Evolutionary conservation across 495 filamentous ascomycete species (phyloP).

Genomic region (Hypoxylon fuscum): DNA sequence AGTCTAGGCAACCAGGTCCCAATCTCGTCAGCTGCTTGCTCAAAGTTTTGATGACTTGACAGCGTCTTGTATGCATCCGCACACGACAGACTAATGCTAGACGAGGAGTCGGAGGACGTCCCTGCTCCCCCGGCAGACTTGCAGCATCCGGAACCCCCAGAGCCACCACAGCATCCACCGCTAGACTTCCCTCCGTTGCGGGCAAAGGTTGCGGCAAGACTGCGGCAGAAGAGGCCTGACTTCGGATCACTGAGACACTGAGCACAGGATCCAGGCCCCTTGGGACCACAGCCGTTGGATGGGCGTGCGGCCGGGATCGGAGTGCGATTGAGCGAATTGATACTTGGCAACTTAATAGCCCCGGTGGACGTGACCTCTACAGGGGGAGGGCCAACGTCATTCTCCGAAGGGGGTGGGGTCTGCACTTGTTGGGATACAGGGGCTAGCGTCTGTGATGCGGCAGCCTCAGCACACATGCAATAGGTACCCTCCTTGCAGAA

Average conservation of each 20-base stretch:
- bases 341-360: conserved; percentile 58
- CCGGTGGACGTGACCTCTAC: conserved; percentile 59
- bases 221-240: conserved; percentile 86
- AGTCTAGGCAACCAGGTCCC: conserved; percentile 79
- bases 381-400: conserved; percentile 62
- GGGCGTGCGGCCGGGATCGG: conserved; percentile 24
- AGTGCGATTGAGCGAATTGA: conserved; percentile 44
- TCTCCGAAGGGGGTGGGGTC: conserved; percentile 76
- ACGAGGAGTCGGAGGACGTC: conserved; percentile 7
- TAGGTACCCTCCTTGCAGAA: conserved; percentile 87
- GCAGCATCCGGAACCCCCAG: conserved; percentile 45
- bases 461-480: conserved; percentile 83
- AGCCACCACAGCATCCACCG: conserved; percentile 53
- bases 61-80: conserved; percentile 86
- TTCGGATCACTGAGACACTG: conserved; percentile 81
- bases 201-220: conserved; percentile 72
- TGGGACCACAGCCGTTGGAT: conserved; percentile 62
- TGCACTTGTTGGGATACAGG: conserved; percentile 58
- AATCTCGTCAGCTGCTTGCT: conserved; percentile 77
- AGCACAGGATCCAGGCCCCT: conserved; percentile 80
- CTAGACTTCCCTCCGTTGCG: conserved; percentile 47
- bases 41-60: conserved; percentile 80
- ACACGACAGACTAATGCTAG: conserved; percentile 63
- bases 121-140: conserved; percentile 32
- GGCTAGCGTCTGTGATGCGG: conserved; percentile 56